Evolutionary conservation across 2,329 filamentous ascomycete genomes (phyloP).

Genomic region (Ustilaginoidea virens): DNA sequence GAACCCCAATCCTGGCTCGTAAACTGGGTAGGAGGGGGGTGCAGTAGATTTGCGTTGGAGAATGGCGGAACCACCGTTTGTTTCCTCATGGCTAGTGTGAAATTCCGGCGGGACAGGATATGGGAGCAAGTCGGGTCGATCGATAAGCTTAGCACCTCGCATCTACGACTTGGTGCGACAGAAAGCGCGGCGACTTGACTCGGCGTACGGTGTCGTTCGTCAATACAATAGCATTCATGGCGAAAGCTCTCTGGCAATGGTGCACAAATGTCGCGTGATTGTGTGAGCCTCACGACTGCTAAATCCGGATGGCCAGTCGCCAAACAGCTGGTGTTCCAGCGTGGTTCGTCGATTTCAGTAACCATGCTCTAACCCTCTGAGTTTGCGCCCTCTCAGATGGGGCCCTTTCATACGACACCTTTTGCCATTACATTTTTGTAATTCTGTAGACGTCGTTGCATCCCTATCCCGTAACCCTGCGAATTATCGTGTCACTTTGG

Average conservation of each 20-base stretch:
- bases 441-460: too few species aligned
- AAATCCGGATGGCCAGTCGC: background rate
- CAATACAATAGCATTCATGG: constrained; percentile 23
- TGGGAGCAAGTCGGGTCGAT: constrained; percentile 20
- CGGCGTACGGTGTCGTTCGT: constrained; percentile 26
- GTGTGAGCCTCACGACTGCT: background rate
- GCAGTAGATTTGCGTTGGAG: constrained; percentile 15
- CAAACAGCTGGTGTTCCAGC: too few species aligned
- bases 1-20: constrained; percentile 74
- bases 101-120: constrained; percentile 17
- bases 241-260: constrained; percentile 4
- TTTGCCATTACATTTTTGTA: too few species aligned
- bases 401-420: too few species aligned
- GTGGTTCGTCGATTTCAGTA: too few species aligned
- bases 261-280: too few species aligned
- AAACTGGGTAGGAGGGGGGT: too few species aligned
- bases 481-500: too few species aligned
- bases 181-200: constrained; percentile 22
- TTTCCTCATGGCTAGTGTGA: constrained; percentile 1
- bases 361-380: too few species aligned
- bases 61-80: constrained; percentile 1
- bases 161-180: constrained; percentile 15
- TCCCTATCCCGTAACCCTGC: too few species aligned
- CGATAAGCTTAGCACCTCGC: constrained; percentile 18
- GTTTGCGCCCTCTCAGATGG: too few species aligned